A percentile compares a stretch with the other conserved stretches of the same genome.
These are phyloP conservation scores for Scedosporium apiospermum DNA, from an alignment of 2,329 filamentous ascomycete genomes.

Conservation along the genomic window DNA sequence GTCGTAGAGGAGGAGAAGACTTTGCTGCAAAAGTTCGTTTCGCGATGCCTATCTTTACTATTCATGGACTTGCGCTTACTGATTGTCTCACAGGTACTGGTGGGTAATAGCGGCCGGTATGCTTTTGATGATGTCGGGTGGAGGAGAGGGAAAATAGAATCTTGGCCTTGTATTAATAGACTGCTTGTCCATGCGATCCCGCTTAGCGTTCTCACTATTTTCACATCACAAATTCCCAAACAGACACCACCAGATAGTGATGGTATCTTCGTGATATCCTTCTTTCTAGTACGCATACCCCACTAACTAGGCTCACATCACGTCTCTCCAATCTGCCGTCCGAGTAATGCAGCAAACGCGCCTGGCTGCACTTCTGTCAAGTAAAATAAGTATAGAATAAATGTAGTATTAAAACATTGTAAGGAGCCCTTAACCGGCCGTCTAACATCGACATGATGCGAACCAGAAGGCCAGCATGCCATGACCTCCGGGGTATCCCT, in stretches of 20 bases:
- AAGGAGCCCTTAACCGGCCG: not conserved
- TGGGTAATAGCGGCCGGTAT: conserved; percentile 49
- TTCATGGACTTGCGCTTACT: not conserved
- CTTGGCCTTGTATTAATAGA: not conserved
- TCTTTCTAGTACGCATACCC: no score
- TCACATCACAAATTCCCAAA: no score
- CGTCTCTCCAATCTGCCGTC: no score
- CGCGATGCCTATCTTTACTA: not conserved
- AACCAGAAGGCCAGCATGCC: not conserved
- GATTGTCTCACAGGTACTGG: conserved; percentile 45
- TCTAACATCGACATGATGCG: not conserved
- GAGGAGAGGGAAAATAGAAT: conserved; percentile 42
- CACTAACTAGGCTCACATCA: no score
- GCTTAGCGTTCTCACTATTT: no score
- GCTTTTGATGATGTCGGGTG: conserved; percentile 42
- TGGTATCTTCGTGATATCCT: no score
- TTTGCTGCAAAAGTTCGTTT: conserved; percentile 55
- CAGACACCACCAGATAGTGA: no score
- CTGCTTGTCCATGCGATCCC: not conserved
- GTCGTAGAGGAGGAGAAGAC: conserved; percentile 51
- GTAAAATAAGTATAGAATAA: no score
- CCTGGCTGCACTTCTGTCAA: no score
- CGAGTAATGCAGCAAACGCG: no score
- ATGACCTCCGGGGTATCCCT: not conserved
- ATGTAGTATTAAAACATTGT: not conserved